Percentiles rank a stretch among this genome's conserved stretches.
Evolutionary conservation across 2,329 filamentous ascomycete species (phyloP).

Genomic region (Mycosphaerella sp.): DNA sequence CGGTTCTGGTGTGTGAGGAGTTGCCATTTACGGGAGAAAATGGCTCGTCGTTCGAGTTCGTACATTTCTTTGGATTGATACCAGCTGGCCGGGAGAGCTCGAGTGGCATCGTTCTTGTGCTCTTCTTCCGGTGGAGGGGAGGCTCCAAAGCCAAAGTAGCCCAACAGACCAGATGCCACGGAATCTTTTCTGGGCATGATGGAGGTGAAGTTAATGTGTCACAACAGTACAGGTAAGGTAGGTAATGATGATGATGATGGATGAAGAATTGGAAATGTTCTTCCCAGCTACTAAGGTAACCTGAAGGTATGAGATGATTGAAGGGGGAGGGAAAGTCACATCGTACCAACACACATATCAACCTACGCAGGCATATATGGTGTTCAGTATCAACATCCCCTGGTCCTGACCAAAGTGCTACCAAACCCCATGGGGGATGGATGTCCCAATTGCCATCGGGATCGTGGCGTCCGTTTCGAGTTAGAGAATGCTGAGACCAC

Average conservation of each 20-base stretch:
- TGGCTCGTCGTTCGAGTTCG: conserved; percentile 41
- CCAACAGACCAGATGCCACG: conserved; percentile 12
- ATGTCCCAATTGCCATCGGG: conserved; percentile 9
- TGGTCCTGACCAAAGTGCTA: conserved; percentile 9
- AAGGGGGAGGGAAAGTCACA: neutral
- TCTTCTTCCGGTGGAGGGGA: conserved; percentile 19
- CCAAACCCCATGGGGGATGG: conserved; percentile 15
- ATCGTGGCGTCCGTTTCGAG: conserved; percentile 4
- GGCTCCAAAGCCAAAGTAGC: conserved; percentile 37
- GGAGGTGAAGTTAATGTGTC: neutral
- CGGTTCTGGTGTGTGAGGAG: conserved; percentile 32
- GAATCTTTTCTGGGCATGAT: conserved; percentile 10
- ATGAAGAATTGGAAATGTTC: neutral
- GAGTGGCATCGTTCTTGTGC: conserved; percentile 29
- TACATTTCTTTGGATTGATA: conserved; percentile 41
- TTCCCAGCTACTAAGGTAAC: neutral
- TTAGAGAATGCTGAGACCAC: conserved; percentile 10
- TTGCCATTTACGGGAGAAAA: conserved; percentile 38
- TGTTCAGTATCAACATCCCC: conserved; percentile 2
- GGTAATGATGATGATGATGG: neutral
- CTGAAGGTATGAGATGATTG: neutral
- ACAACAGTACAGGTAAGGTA: neutral
- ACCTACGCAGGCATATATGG: conserved; percentile 13
- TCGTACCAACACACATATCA: neutral
- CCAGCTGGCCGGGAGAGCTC: conserved; percentile 41